Evolutionary conservation across 2,329 filamentous ascomycete genomes (phyloP).

Genomic region (Pseudopyrenochaeta lycopersici): DNA sequence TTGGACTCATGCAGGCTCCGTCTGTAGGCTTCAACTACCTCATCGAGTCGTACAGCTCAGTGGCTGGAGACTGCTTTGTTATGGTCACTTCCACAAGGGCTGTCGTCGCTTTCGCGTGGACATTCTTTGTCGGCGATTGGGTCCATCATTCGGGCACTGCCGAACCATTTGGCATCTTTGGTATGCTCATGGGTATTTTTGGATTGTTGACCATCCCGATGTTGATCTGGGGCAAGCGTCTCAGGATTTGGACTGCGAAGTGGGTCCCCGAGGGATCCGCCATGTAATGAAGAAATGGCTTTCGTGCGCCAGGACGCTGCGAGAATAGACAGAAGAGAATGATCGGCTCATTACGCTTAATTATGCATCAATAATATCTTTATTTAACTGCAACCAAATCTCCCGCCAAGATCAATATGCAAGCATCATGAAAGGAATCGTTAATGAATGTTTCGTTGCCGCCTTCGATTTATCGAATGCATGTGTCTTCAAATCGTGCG

Average conservation of each 20-base stretch:
- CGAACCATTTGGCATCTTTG: conserved; percentile 63
- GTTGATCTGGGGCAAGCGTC: conserved; percentile 51
- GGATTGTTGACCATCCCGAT: conserved; percentile 48
- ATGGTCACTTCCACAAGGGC: conserved; percentile 61
- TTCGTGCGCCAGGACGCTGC: too few species aligned
- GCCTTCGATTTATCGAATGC: too few species aligned
- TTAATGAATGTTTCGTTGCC: too few species aligned
- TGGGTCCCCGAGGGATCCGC: conserved; percentile 34
- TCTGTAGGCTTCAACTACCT: conserved; percentile 58
- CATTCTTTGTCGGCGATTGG: conserved; percentile 63
- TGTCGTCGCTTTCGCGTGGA: conserved; percentile 63
- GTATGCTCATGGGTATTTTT: conserved; percentile 62
- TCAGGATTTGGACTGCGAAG: conserved; percentile 52
- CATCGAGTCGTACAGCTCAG: conserved; percentile 59
- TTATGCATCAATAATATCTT: too few species aligned
- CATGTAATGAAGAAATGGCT: conserved; percentile 9
- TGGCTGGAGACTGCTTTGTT: conserved; percentile 64
- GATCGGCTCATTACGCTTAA: too few species aligned
- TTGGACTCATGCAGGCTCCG: conserved; percentile 53
- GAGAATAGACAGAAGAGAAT: too few species aligned
- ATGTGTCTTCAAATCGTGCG: too few species aligned
- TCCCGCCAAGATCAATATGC: too few species aligned
- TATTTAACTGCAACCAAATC: too few species aligned
- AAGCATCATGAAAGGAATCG: too few species aligned
- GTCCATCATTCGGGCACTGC: conserved; percentile 54